Evolutionary conservation across 441 rosid genomes (phyloP), one percentile per base, ranked within the genome.

Genomic region (Jatropha multifida): DNA sequence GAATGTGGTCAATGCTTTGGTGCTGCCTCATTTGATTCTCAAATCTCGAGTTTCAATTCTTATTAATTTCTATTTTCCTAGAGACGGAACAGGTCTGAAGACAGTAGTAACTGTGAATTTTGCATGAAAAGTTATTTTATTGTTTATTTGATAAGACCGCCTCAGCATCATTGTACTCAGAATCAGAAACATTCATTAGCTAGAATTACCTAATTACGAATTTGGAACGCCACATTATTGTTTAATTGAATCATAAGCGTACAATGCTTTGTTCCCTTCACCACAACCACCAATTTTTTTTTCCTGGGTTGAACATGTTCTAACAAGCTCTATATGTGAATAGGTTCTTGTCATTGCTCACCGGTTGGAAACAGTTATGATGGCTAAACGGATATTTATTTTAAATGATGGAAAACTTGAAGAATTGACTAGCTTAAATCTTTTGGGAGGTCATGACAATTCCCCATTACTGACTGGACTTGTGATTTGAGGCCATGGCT

Each of bases 331-430:
- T 77, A 56, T 64, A 38, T 59, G 18, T 58, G 69, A 0, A 55
- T 74, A 92, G 98, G 95, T 92, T 38, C 77, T 92, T 65, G 90
- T 93, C 70, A 91, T 94, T 65, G 96, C 99, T 52, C 99, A 94
- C 83, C 90, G 94, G 71, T 81, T 90, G 81, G 99, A 94, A 78
- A 94, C 98, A 41, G 87, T 90, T 69, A 42, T 86, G 83, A 91
- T 94, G 98, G 98, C 97, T 0, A 83, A 88, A 69, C 88, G 94
- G 74, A 83, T 93, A 80, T 84, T 93, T 68, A 80, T 87, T 42
- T 74, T 95, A 58, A 88, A 88, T 10, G 76, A 82, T 23, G 97
- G 99, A 69, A 90, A 90, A 81, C 85, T 92, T 11, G 79, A 86
- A 84, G 94, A 93, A 86, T 72, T 89, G 63, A 80, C 73, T 68